These are phyloP conservation scores for Trametes cinnabarina DNA, from an alignment of 768 basidiomycete genomes.

Conservation along the genomic window DNA sequence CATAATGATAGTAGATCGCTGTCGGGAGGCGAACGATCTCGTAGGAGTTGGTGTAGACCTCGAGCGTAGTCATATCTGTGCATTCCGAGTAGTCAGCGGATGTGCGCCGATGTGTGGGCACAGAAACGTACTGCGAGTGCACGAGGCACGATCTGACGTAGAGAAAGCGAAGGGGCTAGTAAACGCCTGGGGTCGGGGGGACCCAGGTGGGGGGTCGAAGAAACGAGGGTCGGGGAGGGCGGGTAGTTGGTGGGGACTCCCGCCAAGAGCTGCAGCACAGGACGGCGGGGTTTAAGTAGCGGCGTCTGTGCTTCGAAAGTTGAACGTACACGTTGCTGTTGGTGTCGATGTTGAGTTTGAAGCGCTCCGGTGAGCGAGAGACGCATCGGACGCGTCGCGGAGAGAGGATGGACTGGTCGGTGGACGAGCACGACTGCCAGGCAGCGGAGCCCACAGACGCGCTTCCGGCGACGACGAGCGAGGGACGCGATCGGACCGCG, in stretches of 20 bases:
- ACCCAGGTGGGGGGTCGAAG: not conserved
- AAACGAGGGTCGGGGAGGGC: not conserved
- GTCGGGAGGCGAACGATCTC: constrained; percentile 29
- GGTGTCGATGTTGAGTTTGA: not conserved
- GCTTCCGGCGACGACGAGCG: not conserved
- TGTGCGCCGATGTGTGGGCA: not conserved
- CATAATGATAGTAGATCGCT: constrained; percentile 17
- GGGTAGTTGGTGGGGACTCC: not conserved
- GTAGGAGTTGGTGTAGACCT: constrained; percentile 36
- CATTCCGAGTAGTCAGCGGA: not conserved
- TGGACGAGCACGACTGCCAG: not conserved
- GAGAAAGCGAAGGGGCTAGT: not conserved
- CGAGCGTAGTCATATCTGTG: constrained; percentile 5
- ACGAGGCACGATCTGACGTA: not conserved
- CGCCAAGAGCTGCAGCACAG: not conserved
- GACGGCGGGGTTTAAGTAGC: not conserved
- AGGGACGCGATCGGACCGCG: not conserved
- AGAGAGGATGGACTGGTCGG: not conserved
- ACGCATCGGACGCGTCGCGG: constrained; percentile 1
- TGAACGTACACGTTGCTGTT: not conserved
- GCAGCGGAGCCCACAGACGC: not conserved
- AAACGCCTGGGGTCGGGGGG: not conserved
- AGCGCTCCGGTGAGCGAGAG: not conserved
- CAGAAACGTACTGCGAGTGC: not conserved
- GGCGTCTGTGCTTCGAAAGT: not conserved